Evolutionary conservation across 805 yeast genomes (phyloP).

Genomic region (Saccharomyces paradoxus): DNA sequence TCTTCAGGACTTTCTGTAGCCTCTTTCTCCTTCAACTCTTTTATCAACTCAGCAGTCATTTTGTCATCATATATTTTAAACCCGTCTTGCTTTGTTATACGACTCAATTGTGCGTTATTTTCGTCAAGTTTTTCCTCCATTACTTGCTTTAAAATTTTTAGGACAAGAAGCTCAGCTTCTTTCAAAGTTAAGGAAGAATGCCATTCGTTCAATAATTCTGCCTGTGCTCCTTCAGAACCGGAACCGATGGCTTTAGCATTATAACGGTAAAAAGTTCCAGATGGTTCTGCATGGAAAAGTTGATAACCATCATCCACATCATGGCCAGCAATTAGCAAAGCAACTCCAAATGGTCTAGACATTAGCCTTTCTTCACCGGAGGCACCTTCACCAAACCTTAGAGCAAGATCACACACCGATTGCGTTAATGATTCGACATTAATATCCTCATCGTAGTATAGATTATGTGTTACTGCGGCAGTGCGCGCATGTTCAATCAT

Average conservation of each 20-base stretch:
- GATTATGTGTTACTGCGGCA: constrained; percentile 73
- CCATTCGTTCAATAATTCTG: constrained; percentile 93
- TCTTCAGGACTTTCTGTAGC: constrained; percentile 37
- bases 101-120: constrained; percentile 88
- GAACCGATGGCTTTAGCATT: constrained; percentile 99
- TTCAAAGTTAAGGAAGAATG: constrained; percentile 83
- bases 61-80: constrained; percentile 78
- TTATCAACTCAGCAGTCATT: constrained; percentile 75
- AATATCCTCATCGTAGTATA: constrained; percentile 87
- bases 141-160: constrained; percentile 89
- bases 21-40: constrained; percentile 63
- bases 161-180: constrained; percentile 85
- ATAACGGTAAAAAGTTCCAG: constrained; percentile 94
- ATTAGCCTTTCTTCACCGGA: constrained; percentile 82
- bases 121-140: constrained; percentile 98
- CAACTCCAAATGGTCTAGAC: constrained; percentile 99
- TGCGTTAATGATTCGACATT: constrained; percentile 92
- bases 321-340: constrained; percentile 87
- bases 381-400: constrained; percentile 95
- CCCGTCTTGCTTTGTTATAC: constrained; percentile 80
- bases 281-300: constrained; percentile 96
- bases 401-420: constrained; percentile 91
- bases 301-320: constrained; percentile 94
- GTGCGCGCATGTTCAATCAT: constrained; percentile 98
- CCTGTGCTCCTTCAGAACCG: constrained; percentile 98